Conservation (phyloP, 768 basidiomycete genomes). For the Pisolithus orientalis region DNA sequence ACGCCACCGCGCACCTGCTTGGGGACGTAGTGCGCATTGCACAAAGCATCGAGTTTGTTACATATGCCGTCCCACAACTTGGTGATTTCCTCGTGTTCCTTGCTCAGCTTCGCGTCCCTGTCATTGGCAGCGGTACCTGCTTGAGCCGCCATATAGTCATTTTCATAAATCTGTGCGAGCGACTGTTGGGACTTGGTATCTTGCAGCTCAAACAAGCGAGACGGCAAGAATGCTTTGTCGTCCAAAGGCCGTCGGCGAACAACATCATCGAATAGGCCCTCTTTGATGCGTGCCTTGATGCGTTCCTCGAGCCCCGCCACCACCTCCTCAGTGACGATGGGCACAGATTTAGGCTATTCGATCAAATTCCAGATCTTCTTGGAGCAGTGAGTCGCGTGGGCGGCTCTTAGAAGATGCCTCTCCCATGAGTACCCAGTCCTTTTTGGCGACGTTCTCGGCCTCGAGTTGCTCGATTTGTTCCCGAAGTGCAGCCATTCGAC, state of each 20-base stretch:
- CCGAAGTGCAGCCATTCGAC: slow-evolving; percentile 63
- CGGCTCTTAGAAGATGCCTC: slow-evolving; percentile 79
- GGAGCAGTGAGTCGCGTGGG: slow-evolving; percentile 87
- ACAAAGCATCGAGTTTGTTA: slow-evolving; percentile 85
- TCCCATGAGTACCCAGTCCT: slow-evolving; percentile 91
- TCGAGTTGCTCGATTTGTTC: slow-evolving; percentile 82
- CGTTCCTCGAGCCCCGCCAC: slow-evolving; percentile 80
- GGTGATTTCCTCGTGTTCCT: slow-evolving; percentile 87
- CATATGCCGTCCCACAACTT: slow-evolving; percentile 80
- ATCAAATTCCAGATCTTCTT: slow-evolving; percentile 94
- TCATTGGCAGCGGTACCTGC: slow-evolving; percentile 55
- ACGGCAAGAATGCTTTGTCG: slow-evolving; percentile 87
- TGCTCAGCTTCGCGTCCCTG: slow-evolving; percentile 79
- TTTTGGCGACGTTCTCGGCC: slow-evolving; percentile 77
- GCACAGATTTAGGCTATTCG: slow-evolving; percentile 80
- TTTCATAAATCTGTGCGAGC: slow-evolving; percentile 93
- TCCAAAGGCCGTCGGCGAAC: slow-evolving; percentile 73
- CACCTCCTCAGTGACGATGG: slow-evolving; percentile 83
- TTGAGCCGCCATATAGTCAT: slow-evolving; percentile 74
- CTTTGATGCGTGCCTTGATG: slow-evolving; percentile 85
- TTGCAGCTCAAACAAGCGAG: slow-evolving; percentile 80
- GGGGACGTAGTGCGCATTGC: slow-evolving; percentile 92
- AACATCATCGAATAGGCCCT: slow-evolving; percentile 87
- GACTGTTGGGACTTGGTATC: slow-evolving; percentile 85
- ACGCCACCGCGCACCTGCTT: slow-evolving; percentile 62